Evolutionary conservation across 495 filamentous ascomycete species (phyloP).

Genomic region (Thermochaetoides thermophila): DNA sequence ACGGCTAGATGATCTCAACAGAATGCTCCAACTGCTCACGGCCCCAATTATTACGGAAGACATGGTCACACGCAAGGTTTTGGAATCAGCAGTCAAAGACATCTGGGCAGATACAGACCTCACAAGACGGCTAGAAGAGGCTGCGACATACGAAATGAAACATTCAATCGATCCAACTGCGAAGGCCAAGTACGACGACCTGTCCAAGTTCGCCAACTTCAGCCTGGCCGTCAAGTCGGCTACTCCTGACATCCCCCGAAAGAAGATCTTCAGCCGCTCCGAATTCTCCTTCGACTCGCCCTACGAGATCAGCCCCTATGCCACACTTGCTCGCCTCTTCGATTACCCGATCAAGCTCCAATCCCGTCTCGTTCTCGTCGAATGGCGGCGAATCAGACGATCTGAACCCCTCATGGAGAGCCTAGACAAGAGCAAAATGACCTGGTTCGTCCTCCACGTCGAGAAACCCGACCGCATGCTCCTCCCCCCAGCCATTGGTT

Average conservation of each 20-base stretch:
- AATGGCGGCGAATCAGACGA: not conserved
- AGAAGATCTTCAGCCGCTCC: constrained; percentile 3
- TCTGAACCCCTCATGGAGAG: not conserved
- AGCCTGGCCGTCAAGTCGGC: not conserved
- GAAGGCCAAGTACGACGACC: not conserved
- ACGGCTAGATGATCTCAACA: constrained; percentile 1
- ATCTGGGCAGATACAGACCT: not conserved
- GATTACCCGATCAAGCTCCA: constrained; percentile 6
- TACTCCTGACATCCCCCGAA: not conserved
- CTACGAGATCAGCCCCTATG: constrained; percentile 1
- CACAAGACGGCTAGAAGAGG: constrained; percentile 3
- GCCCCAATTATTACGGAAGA: not conserved
- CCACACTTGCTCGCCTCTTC: constrained; percentile 5
- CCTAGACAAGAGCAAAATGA: constrained; percentile 4
- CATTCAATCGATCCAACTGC: not conserved
- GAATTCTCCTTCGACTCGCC: constrained; percentile 6
- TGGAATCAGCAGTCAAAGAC: not conserved
- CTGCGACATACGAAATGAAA: constrained; percentile 1
- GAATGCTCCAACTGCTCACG: not conserved
- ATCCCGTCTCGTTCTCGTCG: constrained; percentile 5
- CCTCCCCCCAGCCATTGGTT: constrained; percentile 1
- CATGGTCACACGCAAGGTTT: not conserved
- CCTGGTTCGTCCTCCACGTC: constrained; percentile 5
- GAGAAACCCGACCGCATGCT: constrained; percentile 4
- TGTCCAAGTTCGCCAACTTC: constrained; percentile 5